Conservation (phyloP, 2,329 filamentous ascomycete species). For the Colletotrichum paranaense region DNA sequence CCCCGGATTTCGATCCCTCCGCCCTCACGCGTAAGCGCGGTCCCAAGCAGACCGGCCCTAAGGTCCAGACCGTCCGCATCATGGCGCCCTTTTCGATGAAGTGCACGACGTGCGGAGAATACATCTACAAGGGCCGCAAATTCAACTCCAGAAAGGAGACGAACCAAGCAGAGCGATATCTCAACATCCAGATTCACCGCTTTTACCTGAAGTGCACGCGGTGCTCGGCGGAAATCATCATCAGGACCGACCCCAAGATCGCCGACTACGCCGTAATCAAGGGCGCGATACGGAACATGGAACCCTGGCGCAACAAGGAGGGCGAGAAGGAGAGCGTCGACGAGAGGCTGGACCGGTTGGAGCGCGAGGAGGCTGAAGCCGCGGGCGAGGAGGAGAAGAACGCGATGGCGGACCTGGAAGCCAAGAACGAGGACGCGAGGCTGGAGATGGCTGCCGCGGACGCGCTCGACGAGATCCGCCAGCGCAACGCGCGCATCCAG, state of each 20-base stretch:
- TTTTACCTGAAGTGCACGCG: conserved; percentile 87
- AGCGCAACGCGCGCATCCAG: conserved; percentile 88
- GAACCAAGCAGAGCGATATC: conserved; percentile 87
- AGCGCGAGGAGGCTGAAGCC: conserved; percentile 76
- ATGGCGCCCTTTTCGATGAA: conserved; percentile 91
- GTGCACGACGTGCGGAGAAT: conserved; percentile 74
- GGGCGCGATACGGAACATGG: conserved; percentile 92
- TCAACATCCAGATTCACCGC: conserved; percentile 85
- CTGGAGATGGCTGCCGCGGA: conserved; percentile 97
- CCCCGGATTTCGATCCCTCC: conserved; percentile 90
- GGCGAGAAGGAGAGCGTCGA: conserved; percentile 85
- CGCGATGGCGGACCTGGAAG: conserved; percentile 94
- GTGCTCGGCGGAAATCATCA: conserved; percentile 80
- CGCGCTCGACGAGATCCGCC: conserved; percentile 93
- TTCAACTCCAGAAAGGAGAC: conserved; percentile 97
- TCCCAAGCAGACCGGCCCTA: conserved; percentile 79
- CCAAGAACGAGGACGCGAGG: conserved; percentile 92
- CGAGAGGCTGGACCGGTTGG: conserved; percentile 84
- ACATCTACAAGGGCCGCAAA: conserved; percentile 92
- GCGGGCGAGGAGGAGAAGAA: conserved; percentile 78
- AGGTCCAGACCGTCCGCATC: conserved; percentile 86
- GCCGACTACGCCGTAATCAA: conserved; percentile 87
- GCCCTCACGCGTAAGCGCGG: conserved; percentile 77
- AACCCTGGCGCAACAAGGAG: conserved; percentile 80
- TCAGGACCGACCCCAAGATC: conserved; percentile 94